Base-by-base conservation (phyloP, 108 stramenopile genomes). In the Conticribra weissflogii region DNA sequence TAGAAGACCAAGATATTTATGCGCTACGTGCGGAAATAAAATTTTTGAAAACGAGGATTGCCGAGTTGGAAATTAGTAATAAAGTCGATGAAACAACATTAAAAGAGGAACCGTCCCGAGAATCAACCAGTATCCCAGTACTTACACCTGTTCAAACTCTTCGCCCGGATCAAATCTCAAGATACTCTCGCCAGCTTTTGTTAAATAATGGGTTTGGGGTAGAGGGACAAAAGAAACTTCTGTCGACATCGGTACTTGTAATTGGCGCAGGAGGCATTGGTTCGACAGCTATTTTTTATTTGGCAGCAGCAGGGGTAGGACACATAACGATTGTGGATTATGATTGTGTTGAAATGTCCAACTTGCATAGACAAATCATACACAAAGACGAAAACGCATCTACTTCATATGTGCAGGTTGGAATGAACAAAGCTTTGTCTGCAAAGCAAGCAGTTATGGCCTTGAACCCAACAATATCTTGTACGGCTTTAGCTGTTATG, bases 351-450 rank as follows among this genome's bases (percentile, higher is more conserved):
- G 99, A 98, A 31, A 77, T 80, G 57, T 87, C 90, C 52, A 99
- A 99, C 83, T 76, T 99, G 47, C 99, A 99, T 73, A 87, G 99
- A 54, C 98, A 98, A 74, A 76, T 97, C 44, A 92, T 97, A 32
- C 98, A 99, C 76, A 86, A 73, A 44, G 79, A 83, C 32, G 19
- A 47, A 15, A 51, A 72, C 62, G 31, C 85, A 36, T 31, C 68
- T 52, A 63, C 54, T 14, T 25, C 21, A 12, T 27, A 36, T 28
- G 47, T 61, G 49, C 69, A 75, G 61, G 79, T 81, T 47, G 83
- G 97, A 57, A 79, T 93, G 84, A 87, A 89, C 61, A 95, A 92
- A 73, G 94, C 94, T 8, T 60, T 76, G 14, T 92, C 91, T 48
- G 94, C 94, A 9, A 74, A 80, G 29, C 68, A 68, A 25, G 75